Evolutionary conservation across 2,329 filamentous ascomycete genomes (phyloP).

Genomic region (Pseudomassariella vexata): DNA sequence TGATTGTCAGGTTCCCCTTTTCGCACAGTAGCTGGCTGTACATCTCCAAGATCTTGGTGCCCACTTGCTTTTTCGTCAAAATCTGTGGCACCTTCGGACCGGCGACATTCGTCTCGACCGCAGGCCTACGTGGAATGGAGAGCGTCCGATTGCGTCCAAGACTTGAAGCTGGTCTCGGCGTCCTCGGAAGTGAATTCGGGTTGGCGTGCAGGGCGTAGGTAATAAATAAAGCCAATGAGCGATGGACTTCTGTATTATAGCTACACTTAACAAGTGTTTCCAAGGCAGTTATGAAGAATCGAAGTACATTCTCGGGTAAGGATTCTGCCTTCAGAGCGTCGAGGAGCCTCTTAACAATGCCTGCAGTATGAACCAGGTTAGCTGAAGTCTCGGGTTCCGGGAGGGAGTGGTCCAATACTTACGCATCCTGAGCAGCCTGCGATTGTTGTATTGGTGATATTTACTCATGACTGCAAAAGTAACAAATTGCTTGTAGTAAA

Average conservation of each 20-base stretch:
- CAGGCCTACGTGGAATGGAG: slow-evolving; percentile 29
- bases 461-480: slow-evolving; percentile 87
- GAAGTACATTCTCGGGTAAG: slow-evolving; percentile 65
- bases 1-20: slow-evolving; percentile 58
- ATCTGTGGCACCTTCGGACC: slow-evolving; percentile 28
- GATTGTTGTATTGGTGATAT: slow-evolving; percentile 86
- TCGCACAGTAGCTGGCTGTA: slow-evolving; percentile 76
- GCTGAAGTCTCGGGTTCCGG: too few relatives aligned
- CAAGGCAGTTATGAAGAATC: slow-evolving; percentile 73
- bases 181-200: slow-evolving; percentile 41
- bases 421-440: slow-evolving; percentile 85
- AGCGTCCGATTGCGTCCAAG: slow-evolving; percentile 35
- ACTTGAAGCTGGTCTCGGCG: slow-evolving; percentile 38
- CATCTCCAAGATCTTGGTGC: slow-evolving; percentile 68
- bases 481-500: slow-evolving; percentile 91
- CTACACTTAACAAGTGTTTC: slow-evolving; percentile 74
- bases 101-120: slow-evolving; percentile 26
- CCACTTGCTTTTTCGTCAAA: slow-evolving; percentile 64
- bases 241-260: slow-evolving; percentile 76
- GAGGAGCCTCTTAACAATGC: slow-evolving; percentile 82
- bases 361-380: slow-evolving; percentile 34
- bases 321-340: slow-evolving; percentile 86
- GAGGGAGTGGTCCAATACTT: slow-evolving; percentile 33
- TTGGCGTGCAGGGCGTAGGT: slow-evolving; percentile 79
- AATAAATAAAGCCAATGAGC: slow-evolving; percentile 84